Conservation (phyloP, 192 early-diverging fungal species). For the Coemansia sp. region DNA sequence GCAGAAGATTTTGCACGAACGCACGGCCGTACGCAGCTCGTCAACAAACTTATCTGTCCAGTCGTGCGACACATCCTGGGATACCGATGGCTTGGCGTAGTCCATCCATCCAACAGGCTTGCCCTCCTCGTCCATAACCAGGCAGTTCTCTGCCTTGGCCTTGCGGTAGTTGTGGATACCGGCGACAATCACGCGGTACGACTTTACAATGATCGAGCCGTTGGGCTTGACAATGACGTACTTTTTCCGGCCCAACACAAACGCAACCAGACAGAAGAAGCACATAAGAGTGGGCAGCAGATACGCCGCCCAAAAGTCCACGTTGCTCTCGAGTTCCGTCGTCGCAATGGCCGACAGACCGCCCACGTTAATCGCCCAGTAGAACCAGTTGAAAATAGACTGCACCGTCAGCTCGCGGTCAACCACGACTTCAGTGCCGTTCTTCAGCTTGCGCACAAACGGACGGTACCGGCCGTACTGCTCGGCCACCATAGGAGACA, state of each 20-base stretch:
- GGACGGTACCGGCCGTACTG: slow-evolving; percentile 60
- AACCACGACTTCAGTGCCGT: slow-evolving; percentile 62
- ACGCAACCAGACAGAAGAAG: slow-evolving; percentile 56
- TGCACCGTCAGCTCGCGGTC: slow-evolving; percentile 71
- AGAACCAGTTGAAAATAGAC: slow-evolving; percentile 84
- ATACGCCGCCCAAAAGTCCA: slow-evolving; percentile 60
- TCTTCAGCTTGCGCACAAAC: slow-evolving; percentile 60
- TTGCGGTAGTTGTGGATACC: slow-evolving; percentile 34
- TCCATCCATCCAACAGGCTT: slow-evolving; percentile 53
- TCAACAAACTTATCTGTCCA: slow-evolving; percentile 77
- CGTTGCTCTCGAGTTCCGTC: slow-evolving; percentile 57
- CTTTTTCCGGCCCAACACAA: slow-evolving; percentile 54
- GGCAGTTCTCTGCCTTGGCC: slow-evolving; percentile 35
- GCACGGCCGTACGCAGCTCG: slow-evolving; percentile 60
- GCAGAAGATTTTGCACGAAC: slow-evolving; percentile 68
- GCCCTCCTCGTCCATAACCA: slow-evolving; percentile 28
- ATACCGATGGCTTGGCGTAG: slow-evolving; percentile 61
- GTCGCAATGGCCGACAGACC: slow-evolving; percentile 61
- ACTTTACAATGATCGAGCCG: slow-evolving; percentile 58
- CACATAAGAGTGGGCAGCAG: slow-evolving; percentile 63
- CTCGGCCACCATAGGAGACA: slow-evolving; percentile 77
- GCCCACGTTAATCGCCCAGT: slow-evolving; percentile 69
- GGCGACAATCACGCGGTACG: slow-evolving; percentile 35
- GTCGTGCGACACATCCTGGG: slow-evolving; percentile 18
- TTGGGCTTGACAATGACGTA: slow-evolving; percentile 58